Conservation (phyloP, 139 green algal genomes). For the Chlamydomonas sphaeroides region DNA sequence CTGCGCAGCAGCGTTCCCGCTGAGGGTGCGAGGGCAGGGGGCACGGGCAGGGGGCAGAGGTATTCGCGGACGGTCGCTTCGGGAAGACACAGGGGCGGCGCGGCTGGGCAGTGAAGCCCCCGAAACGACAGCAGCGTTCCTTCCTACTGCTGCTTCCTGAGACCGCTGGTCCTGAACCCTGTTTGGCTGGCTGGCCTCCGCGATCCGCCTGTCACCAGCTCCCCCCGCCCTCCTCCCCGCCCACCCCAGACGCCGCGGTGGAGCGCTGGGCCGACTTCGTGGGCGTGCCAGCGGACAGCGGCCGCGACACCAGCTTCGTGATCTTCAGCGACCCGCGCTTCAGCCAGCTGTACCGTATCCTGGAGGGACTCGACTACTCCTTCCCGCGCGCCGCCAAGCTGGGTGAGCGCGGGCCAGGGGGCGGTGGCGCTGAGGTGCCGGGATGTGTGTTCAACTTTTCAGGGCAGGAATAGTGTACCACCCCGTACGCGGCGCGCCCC, state of each 20-base stretch:
- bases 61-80: too few relatives aligned
- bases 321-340: slow-evolving; percentile 55
- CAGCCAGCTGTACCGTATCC: slow-evolving; percentile 42
- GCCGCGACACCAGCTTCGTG: slow-evolving; percentile 42
- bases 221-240: background rate
- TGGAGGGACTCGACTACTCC: slow-evolving; percentile 56
- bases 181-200: too few relatives aligned
- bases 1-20: slow-evolving; percentile 47
- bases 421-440: background rate
- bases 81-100: too few relatives aligned
- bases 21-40: background rate
- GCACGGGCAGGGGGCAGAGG: background rate
- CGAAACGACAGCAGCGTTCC: too few relatives aligned
- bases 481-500: too few relatives aligned
- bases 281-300: slow-evolving; percentile 47
- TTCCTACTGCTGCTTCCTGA: too few relatives aligned
- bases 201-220: too few relatives aligned
- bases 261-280: slow-evolving; percentile 59
- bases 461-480: too few relatives aligned
- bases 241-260: slow-evolving; percentile 24
- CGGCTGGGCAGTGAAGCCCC: too few relatives aligned
- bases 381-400: slow-evolving; percentile 57
- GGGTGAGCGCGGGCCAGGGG: slow-evolving; percentile 11
- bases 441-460: background rate
- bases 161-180: too few relatives aligned